Conservation (phyloP, 2,329 filamentous ascomycete genomes). For the Pochonia chlamydosporia region DNA sequence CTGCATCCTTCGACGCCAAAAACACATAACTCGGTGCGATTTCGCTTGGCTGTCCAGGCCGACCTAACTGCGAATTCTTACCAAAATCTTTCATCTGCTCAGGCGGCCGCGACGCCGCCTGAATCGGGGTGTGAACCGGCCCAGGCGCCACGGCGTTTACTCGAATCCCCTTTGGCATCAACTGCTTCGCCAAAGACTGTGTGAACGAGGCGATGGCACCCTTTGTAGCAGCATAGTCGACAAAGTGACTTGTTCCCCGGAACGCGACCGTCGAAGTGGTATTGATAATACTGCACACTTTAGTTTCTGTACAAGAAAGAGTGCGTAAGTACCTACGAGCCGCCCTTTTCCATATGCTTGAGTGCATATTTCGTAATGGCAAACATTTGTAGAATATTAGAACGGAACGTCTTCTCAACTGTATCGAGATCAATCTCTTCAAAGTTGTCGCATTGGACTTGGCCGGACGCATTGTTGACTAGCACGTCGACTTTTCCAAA, state of each 20-base stretch:
- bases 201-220: conserved; percentile 54
- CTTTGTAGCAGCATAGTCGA: conserved; percentile 54
- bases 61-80: conserved; percentile 27
- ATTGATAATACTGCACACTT: conserved; percentile 45
- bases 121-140: conserved; percentile 38
- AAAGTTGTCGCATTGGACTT: conserved; percentile 47
- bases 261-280: conserved; percentile 49
- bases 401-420: conserved; percentile 50
- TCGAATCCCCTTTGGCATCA: conserved; percentile 50
- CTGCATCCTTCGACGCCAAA: conserved; percentile 32
- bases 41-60: conserved; percentile 35
- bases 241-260: conserved; percentile 41
- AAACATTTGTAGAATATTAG: conserved; percentile 53
- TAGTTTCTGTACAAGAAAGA: background rate
- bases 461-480: conserved; percentile 55
- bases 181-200: conserved; percentile 42
- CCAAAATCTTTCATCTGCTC: conserved; percentile 41
- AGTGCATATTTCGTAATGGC: conserved; percentile 53
- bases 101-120: conserved; percentile 34
- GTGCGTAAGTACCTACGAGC: conserved; percentile 26
- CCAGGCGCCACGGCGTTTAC: conserved; percentile 42
- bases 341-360: conserved; percentile 46
- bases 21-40: conserved; percentile 20
- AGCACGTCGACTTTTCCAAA: conserved; percentile 42
- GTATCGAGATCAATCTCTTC: conserved; percentile 47